Evolutionary conservation across 192 early-diverging fungal genomes (phyloP), one percentile per base, ranked within the genome.

Genomic region (Coemansia nantahalensis): DNA sequence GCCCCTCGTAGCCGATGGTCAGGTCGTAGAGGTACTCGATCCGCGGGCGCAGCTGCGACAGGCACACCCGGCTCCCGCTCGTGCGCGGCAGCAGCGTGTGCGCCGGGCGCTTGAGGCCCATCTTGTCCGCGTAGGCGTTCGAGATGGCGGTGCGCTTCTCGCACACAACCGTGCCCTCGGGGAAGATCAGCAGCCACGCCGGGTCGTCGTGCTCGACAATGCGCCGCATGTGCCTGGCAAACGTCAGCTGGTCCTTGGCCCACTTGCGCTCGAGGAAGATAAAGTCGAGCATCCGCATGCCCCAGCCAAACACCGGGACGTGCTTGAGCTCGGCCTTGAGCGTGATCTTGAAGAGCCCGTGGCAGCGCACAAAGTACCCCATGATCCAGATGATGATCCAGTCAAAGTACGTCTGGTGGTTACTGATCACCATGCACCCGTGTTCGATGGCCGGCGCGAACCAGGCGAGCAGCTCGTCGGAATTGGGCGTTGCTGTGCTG

Each of bases 91-190:
- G 54, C 33, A 98, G 54, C n/a, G 90, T 83, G 74, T 86, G 80
- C 32, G 79, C 72, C 26, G 78, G 84, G 21, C 82, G 80, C 14
- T 55, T 49, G 22, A 68, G 59, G 10, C 80, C 80, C 56, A 62
- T 78, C 50, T 87, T 87, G 24, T 88, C 80, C 0, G 90, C 90
- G 62, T 80, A 97, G 6, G 73, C 67, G 49, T 79, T 59, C 9
- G 85, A 88, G 15, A 82, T 84, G 44, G 68, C 78, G 7, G 83
- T 81, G 38, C 88, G 91, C 45, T 83, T 81, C 19, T 83, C 64
- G 31, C 91, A 91, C 26, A 92, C 80, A 12, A 94, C 84, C 14
- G 95, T 98, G 48, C 95, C 96, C 71, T 98, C 96, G 1, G 96
- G 96, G 76, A 94, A 98, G 17, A 98, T 82, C 16, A 95, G 78